These are phyloP conservation scores for Saccharomyces eubayanus DNA, from an alignment of 805 yeast species.

Conservation along the genomic window DNA sequence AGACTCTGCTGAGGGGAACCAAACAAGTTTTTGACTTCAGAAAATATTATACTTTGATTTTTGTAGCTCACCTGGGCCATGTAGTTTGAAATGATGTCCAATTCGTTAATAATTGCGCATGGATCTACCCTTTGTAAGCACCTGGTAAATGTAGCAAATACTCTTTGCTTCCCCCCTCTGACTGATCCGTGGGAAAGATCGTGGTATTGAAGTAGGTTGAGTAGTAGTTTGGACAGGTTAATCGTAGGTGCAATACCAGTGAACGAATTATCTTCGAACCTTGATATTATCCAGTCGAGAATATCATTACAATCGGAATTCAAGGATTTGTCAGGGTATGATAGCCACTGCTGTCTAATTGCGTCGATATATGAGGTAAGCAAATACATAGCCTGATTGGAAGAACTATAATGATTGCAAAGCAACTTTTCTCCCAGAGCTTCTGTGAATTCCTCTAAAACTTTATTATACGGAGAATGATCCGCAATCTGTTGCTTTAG, in stretches of 20 bases:
- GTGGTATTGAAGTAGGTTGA: constrained; percentile 25
- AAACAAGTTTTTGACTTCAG: constrained; percentile 21
- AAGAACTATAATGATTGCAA: constrained; percentile 15
- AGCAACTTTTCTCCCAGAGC: constrained; percentile 20
- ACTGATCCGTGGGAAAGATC: constrained; percentile 15
- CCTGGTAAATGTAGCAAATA: constrained; percentile 16
- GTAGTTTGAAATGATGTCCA: constrained; percentile 12
- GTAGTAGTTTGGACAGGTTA: constrained; percentile 30
- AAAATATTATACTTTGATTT: constrained; percentile 24
- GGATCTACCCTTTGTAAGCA: constrained; percentile 15
- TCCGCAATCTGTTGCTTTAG: not conserved
- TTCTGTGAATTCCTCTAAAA: constrained; percentile 12
- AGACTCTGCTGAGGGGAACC: constrained; percentile 17
- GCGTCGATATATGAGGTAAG: constrained; percentile 15
- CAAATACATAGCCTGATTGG: constrained; percentile 11
- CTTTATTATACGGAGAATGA: not conserved
- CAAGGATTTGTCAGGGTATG: constrained; percentile 17
- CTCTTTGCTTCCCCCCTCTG: constrained; percentile 23
- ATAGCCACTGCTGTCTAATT: constrained; percentile 23
- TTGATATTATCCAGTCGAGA: constrained; percentile 36
- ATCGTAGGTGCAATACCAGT: constrained; percentile 31
- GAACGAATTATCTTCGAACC: constrained; percentile 36
- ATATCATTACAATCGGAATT: constrained; percentile 42
- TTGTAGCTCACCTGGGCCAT: constrained; percentile 18
- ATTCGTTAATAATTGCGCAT: constrained; percentile 2